Conservation (phyloP, 2,329 filamentous ascomycete species). For the Coccinonectria pachysandricola region DNA sequence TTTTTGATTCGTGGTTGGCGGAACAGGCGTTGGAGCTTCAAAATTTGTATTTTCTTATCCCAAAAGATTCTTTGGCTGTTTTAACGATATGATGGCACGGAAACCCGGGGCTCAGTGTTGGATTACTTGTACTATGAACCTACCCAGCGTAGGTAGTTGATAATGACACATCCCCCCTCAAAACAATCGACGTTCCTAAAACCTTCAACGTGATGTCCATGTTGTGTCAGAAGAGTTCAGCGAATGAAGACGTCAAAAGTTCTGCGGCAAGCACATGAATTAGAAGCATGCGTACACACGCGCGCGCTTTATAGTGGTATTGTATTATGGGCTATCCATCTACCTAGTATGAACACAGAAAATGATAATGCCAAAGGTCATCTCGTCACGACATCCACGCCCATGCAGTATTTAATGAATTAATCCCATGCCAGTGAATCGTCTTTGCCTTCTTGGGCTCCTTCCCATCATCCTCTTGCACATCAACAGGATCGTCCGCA, state of each 20-base stretch:
- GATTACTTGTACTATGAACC: slow-evolving; percentile 34
- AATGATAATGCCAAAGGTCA: not conserved
- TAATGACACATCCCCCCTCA: slow-evolving; percentile 52
- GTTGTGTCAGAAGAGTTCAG: too few species aligned
- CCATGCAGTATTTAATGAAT: slow-evolving; percentile 19
- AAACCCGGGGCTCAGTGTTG: slow-evolving; percentile 31
- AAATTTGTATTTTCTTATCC: slow-evolving; percentile 25
- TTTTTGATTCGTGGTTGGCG: slow-evolving; percentile 36
- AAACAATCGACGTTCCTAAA: slow-evolving; percentile 8
- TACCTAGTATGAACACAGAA: not conserved
- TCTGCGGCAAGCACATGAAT: too few species aligned
- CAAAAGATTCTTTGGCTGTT: slow-evolving; percentile 26
- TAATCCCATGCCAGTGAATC: slow-evolving; percentile 19
- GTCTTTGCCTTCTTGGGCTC: slow-evolving; percentile 12
- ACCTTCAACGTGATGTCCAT: too few species aligned
- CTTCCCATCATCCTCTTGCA: slow-evolving; percentile 3
- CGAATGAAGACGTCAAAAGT: too few species aligned
- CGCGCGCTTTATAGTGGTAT: too few species aligned
- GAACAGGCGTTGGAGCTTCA: slow-evolving; percentile 43
- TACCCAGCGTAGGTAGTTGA: slow-evolving; percentile 33
- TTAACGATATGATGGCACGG: slow-evolving; percentile 36
- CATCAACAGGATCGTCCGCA: slow-evolving; percentile 10
- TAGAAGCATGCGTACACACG: too few species aligned
- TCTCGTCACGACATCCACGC: slow-evolving; percentile 17
- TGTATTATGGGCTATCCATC: too few species aligned